Conservation (phyloP, 257 asterid genomes). For the Gynochthodes officinalis region DNA sequence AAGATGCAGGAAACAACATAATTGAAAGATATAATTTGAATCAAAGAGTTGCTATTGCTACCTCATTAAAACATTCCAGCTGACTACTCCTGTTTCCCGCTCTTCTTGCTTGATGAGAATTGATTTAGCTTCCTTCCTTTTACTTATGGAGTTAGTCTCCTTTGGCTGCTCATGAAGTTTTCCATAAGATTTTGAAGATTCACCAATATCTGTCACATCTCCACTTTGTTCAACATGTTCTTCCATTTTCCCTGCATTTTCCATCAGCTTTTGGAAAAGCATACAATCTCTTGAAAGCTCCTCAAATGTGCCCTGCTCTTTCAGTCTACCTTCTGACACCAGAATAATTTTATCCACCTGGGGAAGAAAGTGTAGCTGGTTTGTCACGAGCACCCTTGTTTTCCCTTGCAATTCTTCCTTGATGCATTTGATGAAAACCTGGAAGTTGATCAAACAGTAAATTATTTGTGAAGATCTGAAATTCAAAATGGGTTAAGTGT, state of each 20-base stretch:
- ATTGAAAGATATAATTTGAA: background rate
- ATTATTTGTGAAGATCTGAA: background rate
- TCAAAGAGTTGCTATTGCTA: background rate
- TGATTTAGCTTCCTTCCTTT: conserved; percentile 70
- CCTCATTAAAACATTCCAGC: conserved; percentile 64
- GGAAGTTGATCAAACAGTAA: background rate
- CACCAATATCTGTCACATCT: conserved; percentile 26
- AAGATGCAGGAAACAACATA: background rate
- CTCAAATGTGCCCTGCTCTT: conserved; percentile 97
- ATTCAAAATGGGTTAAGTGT: background rate
- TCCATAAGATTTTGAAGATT: conserved; percentile 49
- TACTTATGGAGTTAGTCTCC: conserved; percentile 36
- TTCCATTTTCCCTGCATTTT: conserved; percentile 97
- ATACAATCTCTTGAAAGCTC: conserved; percentile 74
- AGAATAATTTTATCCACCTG: conserved; percentile 87
- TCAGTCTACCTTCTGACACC: conserved; percentile 85
- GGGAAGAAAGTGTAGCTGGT: conserved; percentile 91
- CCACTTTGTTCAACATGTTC: conserved; percentile 63
- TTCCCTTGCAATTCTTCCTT: conserved; percentile 77
- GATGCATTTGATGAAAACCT: conserved; percentile 42
- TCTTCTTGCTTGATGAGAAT: conserved; percentile 93
- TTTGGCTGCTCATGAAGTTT: conserved; percentile 35
- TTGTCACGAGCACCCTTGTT: conserved; percentile 91
- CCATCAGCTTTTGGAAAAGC: conserved; percentile 86
- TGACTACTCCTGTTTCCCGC: conserved; percentile 93